Evolutionary conservation across 139 green algal genomes (phyloP).

Genomic region (Volvox africanus): DNA sequence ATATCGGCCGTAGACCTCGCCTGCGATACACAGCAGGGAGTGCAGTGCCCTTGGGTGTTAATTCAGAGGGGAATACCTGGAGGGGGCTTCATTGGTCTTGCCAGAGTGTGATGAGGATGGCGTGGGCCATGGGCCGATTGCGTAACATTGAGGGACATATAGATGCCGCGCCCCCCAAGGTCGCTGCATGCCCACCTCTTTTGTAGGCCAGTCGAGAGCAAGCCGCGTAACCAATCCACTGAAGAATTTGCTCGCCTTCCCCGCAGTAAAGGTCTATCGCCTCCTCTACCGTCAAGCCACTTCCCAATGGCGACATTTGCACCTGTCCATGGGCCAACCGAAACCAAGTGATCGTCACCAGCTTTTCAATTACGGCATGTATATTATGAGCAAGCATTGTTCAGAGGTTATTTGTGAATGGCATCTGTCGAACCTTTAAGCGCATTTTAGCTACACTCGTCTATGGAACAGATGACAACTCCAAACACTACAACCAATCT

Average conservation of each 20-base stretch:
- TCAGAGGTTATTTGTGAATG: not conserved
- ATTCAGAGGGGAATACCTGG: too few relatives aligned
- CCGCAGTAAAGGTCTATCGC: constrained; percentile 75
- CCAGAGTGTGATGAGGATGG: too few relatives aligned
- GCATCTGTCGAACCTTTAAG: constrained; percentile 14
- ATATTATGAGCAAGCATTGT: not conserved
- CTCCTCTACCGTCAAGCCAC: constrained; percentile 62
- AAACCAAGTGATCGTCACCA: not conserved
- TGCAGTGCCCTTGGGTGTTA: too few relatives aligned
- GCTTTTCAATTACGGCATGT: not conserved
- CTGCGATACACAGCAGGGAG: constrained; percentile 35
- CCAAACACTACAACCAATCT: not conserved
- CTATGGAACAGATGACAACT: not conserved
- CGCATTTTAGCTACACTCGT: not conserved
- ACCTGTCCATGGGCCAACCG: constrained; percentile 54
- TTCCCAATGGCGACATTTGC: constrained; percentile 57
- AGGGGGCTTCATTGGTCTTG: too few relatives aligned
- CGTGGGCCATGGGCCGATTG: too few relatives aligned
- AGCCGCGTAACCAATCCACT: constrained; percentile 78
- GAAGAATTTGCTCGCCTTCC: constrained; percentile 79
- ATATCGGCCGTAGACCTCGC: constrained; percentile 61
- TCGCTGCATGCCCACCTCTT: constrained; percentile 54
- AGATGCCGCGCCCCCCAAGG: not conserved
- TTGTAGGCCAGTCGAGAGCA: constrained; percentile 76
- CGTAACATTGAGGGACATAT: too few relatives aligned